A percentile compares a stretch with the other conserved stretches of the same genome.
Evolutionary conservation across 306 rosid species (phyloP).

Genomic region (Fragaria vesca): DNA sequence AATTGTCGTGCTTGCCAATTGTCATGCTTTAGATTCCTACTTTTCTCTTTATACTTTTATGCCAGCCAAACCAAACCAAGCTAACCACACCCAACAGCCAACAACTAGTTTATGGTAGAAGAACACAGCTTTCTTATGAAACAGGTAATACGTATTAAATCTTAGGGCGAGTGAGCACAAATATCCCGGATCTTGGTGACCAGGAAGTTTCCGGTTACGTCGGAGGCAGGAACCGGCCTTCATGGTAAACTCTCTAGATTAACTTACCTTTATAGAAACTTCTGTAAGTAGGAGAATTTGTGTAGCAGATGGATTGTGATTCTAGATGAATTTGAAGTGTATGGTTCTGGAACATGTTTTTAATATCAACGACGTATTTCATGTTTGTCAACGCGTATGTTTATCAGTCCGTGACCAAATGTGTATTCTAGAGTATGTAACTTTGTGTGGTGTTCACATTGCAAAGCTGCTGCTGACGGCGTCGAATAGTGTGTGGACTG

Average conservation of each 20-base stretch:
- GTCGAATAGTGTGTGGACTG: background rate
- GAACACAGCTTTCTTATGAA: background rate
- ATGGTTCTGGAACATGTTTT: background rate
- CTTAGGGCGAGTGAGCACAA: background rate
- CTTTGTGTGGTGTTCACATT: background rate
- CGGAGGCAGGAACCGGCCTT: background rate
- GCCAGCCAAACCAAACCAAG: conserved; percentile 4
- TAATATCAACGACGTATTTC: background rate
- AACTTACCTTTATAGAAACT: background rate
- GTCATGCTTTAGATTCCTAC: conserved; percentile 16
- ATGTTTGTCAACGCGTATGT: background rate
- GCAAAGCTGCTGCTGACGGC: background rate
- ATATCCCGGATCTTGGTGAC: background rate
- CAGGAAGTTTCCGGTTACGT: background rate
- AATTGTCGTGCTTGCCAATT: conserved; percentile 25
- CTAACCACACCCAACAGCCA: conserved; percentile 31
- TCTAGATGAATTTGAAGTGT: background rate
- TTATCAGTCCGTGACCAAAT: background rate
- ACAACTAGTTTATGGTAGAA: conserved; percentile 19
- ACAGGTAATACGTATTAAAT: background rate
- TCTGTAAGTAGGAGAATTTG: background rate
- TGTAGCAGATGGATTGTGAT: background rate
- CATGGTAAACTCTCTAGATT: background rate
- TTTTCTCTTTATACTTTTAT: conserved; percentile 6
- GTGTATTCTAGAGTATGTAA: background rate